Percentiles rank a stretch among this genome's conserved stretches.
Evolutionary conservation across 108 stramenopile genomes (phyloP).

Genomic region (Cyclotella baltica): DNA sequence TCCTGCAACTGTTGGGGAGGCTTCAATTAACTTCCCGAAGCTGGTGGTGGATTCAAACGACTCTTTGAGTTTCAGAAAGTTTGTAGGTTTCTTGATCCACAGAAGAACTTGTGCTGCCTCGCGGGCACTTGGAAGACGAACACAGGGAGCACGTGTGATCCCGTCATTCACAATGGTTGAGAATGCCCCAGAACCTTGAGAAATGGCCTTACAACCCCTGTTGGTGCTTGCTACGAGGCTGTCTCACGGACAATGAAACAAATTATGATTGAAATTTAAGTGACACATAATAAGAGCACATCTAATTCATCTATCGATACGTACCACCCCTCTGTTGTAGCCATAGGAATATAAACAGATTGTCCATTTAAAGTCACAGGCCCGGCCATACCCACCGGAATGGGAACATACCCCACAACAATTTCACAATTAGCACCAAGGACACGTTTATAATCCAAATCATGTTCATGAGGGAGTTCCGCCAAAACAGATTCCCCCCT

Average conservation of each 20-base stretch:
- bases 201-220: slow-evolving; percentile 97
- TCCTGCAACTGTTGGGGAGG: slow-evolving; percentile 92
- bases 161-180: slow-evolving; percentile 91
- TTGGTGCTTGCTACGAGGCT: slow-evolving; percentile 93
- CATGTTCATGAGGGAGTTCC: slow-evolving; percentile 72
- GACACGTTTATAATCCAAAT: slow-evolving; percentile 90
- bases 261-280: neutral
- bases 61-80: slow-evolving; percentile 83
- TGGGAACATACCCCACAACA: slow-evolving; percentile 96
- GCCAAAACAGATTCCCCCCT: slow-evolving; percentile 50
- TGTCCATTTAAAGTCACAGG: slow-evolving; percentile 92
- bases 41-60: slow-evolving; percentile 97
- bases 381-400: slow-evolving; percentile 96
- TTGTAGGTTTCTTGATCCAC: slow-evolving; percentile 88
- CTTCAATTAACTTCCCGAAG: slow-evolving; percentile 89
- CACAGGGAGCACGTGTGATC: slow-evolving; percentile 97
- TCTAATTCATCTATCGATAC: neutral
- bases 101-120: slow-evolving; percentile 89
- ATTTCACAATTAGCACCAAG: slow-evolving; percentile 98
- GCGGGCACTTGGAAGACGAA: slow-evolving; percentile 85
- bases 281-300: neutral
- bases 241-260: neutral
- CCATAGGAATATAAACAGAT: slow-evolving; percentile 95
- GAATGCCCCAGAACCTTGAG: slow-evolving; percentile 78
- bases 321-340: slow-evolving; percentile 96